Percentiles rank a stretch among this genome's conserved stretches.
phyloP scores from a whole-genome alignment of 257 asterid species.

The Rubia yunnanensis region DNA sequence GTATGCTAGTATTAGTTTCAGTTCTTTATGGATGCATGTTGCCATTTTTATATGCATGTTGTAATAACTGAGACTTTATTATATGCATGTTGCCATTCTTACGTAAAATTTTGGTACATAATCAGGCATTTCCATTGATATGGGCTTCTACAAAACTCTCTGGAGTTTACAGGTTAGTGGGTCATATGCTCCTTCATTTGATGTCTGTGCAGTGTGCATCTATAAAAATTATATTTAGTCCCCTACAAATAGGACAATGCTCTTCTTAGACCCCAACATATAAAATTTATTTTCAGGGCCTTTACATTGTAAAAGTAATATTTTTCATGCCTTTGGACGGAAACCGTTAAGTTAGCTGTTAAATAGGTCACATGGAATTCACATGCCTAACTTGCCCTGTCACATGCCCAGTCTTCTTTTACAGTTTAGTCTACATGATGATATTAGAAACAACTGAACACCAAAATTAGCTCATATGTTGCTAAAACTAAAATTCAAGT shows the following conservation, averaged over 20 bases:
- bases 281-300: not conserved
- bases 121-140: conserved; percentile 83
- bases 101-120: conserved; percentile 1
- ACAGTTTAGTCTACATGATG: not conserved
- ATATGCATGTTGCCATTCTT: not conserved
- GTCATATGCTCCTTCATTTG: not conserved
- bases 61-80: not conserved
- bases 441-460: not conserved
- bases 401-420: not conserved
- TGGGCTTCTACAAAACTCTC: conserved; percentile 92
- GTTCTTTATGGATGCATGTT: conserved; percentile 4
- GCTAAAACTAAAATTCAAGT: not conserved
- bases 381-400: not conserved
- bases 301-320: not conserved
- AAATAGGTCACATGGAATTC: not conserved
- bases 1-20: conserved; percentile 25
- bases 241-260: not conserved
- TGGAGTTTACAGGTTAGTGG: conserved; percentile 94
- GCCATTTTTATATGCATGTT: not conserved
- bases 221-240: not conserved
- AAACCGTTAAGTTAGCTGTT: not conserved
- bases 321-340: not conserved
- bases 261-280: not conserved
- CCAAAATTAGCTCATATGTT: not conserved
- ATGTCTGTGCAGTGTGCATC: not conserved